Conservation (phyloP, 371 early-diverging fungal species). For the Mucor velutinosus region DNA sequence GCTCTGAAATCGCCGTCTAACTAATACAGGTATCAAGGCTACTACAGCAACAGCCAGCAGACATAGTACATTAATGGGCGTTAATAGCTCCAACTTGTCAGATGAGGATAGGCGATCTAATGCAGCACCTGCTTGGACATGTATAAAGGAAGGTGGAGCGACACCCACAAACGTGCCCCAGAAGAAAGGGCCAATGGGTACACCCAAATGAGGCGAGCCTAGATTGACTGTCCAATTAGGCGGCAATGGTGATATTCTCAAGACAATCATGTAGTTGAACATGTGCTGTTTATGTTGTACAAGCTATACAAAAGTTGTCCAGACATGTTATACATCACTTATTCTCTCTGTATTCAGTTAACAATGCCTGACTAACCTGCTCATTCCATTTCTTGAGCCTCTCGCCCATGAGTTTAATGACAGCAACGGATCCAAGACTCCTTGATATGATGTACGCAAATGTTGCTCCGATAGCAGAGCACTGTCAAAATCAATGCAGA, state of each 20-base stretch:
- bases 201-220: conserved; percentile 64
- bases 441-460: conserved; percentile 61
- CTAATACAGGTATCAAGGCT: conserved; percentile 49
- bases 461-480: conserved; percentile 63
- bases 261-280: conserved; percentile 65
- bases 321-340: not conserved
- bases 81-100: conserved; percentile 45
- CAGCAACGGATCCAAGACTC: conserved; percentile 56
- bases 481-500: conserved; percentile 22
- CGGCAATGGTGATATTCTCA: conserved; percentile 60
- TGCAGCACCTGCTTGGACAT: conserved; percentile 68
- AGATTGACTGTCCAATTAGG: conserved; percentile 71
- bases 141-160: conserved; percentile 64
- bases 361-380: conserved; percentile 38
- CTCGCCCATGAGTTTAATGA: conserved; percentile 55
- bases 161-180: conserved; percentile 60
- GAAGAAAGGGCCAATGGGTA: conserved; percentile 54
- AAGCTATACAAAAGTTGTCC: conserved; percentile 28
- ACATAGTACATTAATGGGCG: conserved; percentile 46
- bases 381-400: conserved; percentile 63
- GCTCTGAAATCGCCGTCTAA: conserved; percentile 31
- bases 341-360: too few relatives aligned
- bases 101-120: conserved; percentile 60
- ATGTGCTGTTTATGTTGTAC: conserved; percentile 61
- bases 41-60: conserved; percentile 45